A percentile compares a stretch with the other conserved stretches of the same genome.
Conservation (phyloP, 2,329 filamentous ascomycete genomes). For the Ceratocystis alfenasii region DNA sequence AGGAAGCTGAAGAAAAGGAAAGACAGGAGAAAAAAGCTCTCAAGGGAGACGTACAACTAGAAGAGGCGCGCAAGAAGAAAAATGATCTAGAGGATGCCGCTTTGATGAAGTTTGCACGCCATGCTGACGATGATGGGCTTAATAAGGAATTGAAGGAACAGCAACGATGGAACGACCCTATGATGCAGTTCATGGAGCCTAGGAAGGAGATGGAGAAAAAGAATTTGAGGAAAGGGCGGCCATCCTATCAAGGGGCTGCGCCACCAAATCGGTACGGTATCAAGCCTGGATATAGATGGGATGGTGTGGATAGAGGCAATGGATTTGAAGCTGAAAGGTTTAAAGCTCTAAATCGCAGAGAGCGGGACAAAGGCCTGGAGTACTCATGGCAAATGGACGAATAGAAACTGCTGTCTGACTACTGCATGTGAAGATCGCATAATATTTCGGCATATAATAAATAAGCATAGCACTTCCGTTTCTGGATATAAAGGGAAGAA, state of each 20-base stretch:
- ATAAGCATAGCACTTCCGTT: no score
- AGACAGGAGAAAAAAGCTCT: slow-evolving; percentile 55
- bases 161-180: slow-evolving; percentile 88
- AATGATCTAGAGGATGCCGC: slow-evolving; percentile 68
- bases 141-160: slow-evolving; percentile 69
- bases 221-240: slow-evolving; percentile 37
- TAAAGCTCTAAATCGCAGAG: slow-evolving; percentile 66
- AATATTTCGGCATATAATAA: no score
- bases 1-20: slow-evolving; percentile 62
- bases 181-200: slow-evolving; percentile 60
- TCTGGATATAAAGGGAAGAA: not conserved
- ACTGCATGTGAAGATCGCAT: no score
- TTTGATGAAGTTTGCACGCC: slow-evolving; percentile 66
- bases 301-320: slow-evolving; percentile 87
- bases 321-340: slow-evolving; percentile 92
- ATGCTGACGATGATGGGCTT: slow-evolving; percentile 72
- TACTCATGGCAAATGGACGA: slow-evolving; percentile 98
- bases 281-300: slow-evolving; percentile 84
- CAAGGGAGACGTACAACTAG: slow-evolving; percentile 74
- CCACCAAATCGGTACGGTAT: slow-evolving; percentile 92
- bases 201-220: slow-evolving; percentile 32
- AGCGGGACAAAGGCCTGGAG: slow-evolving; percentile 65
- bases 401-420: slow-evolving; percentile 29
- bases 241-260: slow-evolving; percentile 65
- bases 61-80: slow-evolving; percentile 50